A percentile compares a stretch with the other conserved stretches of the same genome.
These are phyloP conservation scores for Inosperma sp. DNA, from an alignment of 768 basidiomycete genomes.

Conservation along the genomic window DNA sequence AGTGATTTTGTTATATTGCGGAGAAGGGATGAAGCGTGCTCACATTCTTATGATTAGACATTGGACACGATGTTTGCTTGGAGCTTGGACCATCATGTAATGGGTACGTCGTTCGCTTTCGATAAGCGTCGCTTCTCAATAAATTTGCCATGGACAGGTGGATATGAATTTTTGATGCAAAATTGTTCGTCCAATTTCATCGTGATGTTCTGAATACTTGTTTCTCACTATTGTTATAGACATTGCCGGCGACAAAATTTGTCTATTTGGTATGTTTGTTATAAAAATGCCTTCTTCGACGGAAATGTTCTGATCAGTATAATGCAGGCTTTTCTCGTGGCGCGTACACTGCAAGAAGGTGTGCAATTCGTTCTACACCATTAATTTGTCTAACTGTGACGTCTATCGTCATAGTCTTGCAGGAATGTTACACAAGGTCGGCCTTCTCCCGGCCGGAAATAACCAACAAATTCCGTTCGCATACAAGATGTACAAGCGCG, in stretches of 20 bases:
- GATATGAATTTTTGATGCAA: slow-evolving; percentile 58
- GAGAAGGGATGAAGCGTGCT: too few species aligned
- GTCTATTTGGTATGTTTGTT: slow-evolving; percentile 46
- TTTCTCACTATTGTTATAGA: slow-evolving; percentile 26
- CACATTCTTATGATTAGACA: slow-evolving; percentile 25
- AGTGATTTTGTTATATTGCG: not conserved
- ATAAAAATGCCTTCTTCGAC: too few species aligned
- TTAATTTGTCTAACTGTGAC: not conserved
- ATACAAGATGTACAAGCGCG: slow-evolving; percentile 54
- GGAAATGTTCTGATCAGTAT: not conserved
- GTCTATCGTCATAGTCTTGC: slow-evolving; percentile 33
- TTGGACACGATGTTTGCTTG: slow-evolving; percentile 48
- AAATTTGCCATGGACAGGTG: slow-evolving; percentile 28
- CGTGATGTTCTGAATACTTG: not conserved
- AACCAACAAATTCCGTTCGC: slow-evolving; percentile 59
- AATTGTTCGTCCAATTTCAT: slow-evolving; percentile 35
- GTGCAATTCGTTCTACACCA: slow-evolving; percentile 1
- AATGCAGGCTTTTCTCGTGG: slow-evolving; percentile 54
- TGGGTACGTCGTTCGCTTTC: slow-evolving; percentile 32
- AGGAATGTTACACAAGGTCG: slow-evolving; percentile 51
- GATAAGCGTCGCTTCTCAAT: not conserved
- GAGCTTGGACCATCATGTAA: slow-evolving; percentile 47
- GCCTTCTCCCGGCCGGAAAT: slow-evolving; percentile 44
- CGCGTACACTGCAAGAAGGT: slow-evolving; percentile 57
- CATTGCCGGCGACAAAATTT: slow-evolving; percentile 52